These are phyloP conservation scores for Pleurotus giganteus DNA, from an alignment of 768 basidiomycete genomes.

Conservation along the genomic window DNA sequence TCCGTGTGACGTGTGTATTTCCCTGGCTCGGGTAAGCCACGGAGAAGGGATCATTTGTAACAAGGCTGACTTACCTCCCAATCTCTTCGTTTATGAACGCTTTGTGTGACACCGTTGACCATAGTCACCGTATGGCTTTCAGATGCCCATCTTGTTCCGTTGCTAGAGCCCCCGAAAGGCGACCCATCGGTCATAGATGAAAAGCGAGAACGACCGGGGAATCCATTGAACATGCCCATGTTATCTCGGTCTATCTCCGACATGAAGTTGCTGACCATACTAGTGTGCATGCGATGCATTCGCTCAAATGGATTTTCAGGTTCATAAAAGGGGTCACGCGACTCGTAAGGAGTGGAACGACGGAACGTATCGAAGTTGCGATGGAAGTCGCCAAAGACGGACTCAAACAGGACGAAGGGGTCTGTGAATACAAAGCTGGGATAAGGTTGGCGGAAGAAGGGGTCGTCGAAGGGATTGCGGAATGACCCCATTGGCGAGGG, in stretches of 20 bases:
- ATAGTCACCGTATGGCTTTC: slow-evolving; percentile 57
- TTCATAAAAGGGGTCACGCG: slow-evolving; percentile 22
- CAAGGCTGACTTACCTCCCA: slow-evolving; percentile 44
- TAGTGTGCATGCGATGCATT: slow-evolving; percentile 30
- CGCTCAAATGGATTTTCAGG: slow-evolving; percentile 30
- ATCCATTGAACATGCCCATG: slow-evolving; percentile 24
- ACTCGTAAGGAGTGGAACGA: slow-evolving; percentile 24
- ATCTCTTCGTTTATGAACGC: slow-evolving; percentile 53
- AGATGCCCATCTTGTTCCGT: slow-evolving; percentile 39
- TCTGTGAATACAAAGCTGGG: slow-evolving; percentile 58
- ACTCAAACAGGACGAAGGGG: slow-evolving; percentile 72
- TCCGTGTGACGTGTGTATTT: slow-evolving; percentile 69
- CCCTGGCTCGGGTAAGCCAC: slow-evolving; percentile 44
- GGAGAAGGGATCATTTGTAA: not conserved
- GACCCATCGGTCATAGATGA: slow-evolving; percentile 18
- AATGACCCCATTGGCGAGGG: slow-evolving; percentile 17
- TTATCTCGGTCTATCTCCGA: slow-evolving; percentile 29
- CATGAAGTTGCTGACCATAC: slow-evolving; percentile 28
- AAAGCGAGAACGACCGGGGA: slow-evolving; percentile 17
- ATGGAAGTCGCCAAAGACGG: slow-evolving; percentile 58
- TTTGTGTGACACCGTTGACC: slow-evolving; percentile 69
- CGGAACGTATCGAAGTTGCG: slow-evolving; percentile 20
- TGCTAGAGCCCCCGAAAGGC: slow-evolving; percentile 20
- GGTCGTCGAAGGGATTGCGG: slow-evolving; percentile 35
- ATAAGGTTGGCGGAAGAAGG: slow-evolving; percentile 38